Percentiles rank a stretch among this genome's conserved stretches.
phyloP scores from a whole-genome alignment of 805 yeast species.

The Lachancea sp. region DNA sequence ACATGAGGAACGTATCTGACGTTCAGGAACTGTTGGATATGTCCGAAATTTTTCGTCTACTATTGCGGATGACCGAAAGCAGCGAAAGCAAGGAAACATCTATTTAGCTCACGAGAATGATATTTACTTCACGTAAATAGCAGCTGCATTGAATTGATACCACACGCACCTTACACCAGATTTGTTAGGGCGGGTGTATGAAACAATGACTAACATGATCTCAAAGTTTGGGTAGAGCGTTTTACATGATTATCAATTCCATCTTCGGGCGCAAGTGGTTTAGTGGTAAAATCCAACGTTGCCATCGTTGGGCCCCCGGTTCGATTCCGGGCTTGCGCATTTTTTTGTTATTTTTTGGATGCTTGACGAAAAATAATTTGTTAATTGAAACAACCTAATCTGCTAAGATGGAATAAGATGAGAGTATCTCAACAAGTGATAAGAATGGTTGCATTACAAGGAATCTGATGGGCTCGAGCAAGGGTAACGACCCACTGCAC shows the following conservation, averaged over 20 bases:
- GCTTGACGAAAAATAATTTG: neutral
- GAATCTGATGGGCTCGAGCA: no score
- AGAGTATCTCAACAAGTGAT: no score
- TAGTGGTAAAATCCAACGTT: conserved; percentile 52
- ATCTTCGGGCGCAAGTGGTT: conserved; percentile 41
- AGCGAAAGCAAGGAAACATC: no score
- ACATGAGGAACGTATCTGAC: conserved; percentile 16
- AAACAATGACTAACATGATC: no score
- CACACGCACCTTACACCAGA: no score
- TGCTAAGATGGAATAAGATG: no score
- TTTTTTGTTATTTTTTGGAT: conserved; percentile 10
- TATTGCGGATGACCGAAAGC: conserved; percentile 10
- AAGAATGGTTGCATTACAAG: no score
- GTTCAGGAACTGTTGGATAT: conserved; percentile 18
- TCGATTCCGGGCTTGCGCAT: conserved; percentile 54
- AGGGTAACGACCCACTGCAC: no score
- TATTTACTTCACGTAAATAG: no score
- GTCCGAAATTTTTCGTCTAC: conserved; percentile 15
- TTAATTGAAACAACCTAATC: neutral
- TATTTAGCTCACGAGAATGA: no score
- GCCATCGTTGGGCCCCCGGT: conserved; percentile 51
- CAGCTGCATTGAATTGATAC: neutral
- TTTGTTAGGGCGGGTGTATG: no score
- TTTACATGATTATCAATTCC: neutral
- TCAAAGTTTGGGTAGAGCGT: neutral